A percentile compares a stretch with the other conserved stretches of the same genome.
phyloP scores from a whole-genome alignment of 2,329 filamentous ascomycete genomes.

The Scedosporium apiospermum region DNA sequence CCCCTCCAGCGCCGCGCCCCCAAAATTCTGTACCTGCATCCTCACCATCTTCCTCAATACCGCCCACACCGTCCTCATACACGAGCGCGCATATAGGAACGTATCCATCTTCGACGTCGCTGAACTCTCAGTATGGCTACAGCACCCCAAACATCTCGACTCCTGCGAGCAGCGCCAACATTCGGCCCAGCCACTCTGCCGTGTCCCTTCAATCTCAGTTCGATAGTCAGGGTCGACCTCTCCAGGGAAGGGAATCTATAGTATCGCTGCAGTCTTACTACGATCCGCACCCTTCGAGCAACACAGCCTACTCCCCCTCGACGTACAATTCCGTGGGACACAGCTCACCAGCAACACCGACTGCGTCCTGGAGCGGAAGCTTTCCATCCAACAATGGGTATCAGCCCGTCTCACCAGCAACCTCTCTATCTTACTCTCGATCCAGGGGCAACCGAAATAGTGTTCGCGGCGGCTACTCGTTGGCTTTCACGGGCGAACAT shows the following conservation, averaged over 20 bases:
- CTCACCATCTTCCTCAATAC: neutral
- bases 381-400: neutral
- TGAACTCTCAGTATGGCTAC: neutral
- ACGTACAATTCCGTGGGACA: neutral
- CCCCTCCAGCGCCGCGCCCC: neutral
- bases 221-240: slow-evolving; percentile 1
- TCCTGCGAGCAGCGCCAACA: neutral
- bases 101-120: neutral
- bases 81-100: neutral
- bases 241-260: slow-evolving; percentile 26
- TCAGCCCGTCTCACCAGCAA: neutral
- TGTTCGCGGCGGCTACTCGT: slow-evolving; percentile 11
- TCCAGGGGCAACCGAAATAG: slow-evolving; percentile 16
- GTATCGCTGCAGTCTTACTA: slow-evolving; percentile 27
- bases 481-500: slow-evolving; percentile 3
- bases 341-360: neutral
- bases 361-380: neutral
- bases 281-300: slow-evolving; percentile 11
- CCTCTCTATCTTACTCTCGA: slow-evolving; percentile 10
- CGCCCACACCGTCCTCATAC: neutral
- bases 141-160: neutral
- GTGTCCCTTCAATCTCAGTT: slow-evolving; percentile 4
- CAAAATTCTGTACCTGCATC: neutral
- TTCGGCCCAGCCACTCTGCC: neutral
- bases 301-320: neutral